Evolutionary conservation across 768 basidiomycete genomes (phyloP).

Genomic region (Boletus huronensis): DNA sequence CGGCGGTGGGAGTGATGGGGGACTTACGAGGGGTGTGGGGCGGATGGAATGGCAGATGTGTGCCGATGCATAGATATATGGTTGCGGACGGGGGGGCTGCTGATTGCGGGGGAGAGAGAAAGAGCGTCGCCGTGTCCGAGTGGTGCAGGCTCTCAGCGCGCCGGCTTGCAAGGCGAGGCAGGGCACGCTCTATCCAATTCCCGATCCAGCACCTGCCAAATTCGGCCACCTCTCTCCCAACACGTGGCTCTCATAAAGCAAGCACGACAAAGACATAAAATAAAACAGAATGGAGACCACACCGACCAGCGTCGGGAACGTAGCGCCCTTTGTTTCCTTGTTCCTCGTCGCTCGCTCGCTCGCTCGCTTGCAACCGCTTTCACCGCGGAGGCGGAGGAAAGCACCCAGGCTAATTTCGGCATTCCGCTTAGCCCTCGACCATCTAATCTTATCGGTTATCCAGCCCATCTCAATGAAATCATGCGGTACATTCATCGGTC

Average conservation of each 20-base stretch:
- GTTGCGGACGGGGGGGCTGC: not conserved
- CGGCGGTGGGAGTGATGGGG: not conserved
- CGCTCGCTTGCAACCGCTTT: not conserved
- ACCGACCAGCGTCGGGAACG: no score
- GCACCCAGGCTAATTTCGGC: slow-evolving; percentile 8
- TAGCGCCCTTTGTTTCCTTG: slow-evolving; percentile 3
- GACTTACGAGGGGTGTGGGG: slow-evolving; percentile 3
- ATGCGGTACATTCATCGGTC: slow-evolving; percentile 5
- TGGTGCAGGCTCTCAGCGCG: slow-evolving; percentile 23
- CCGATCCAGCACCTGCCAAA: slow-evolving; percentile 25
- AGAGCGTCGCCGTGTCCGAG: slow-evolving; percentile 18
- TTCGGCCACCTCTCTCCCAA: slow-evolving; percentile 25
- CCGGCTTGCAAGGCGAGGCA: slow-evolving; percentile 33
- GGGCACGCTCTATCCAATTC: slow-evolving; percentile 31
- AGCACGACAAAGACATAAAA: not conserved
- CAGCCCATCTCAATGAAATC: slow-evolving; percentile 18
- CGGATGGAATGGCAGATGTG: not conserved
- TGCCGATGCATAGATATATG: not conserved
- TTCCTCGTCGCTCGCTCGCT: not conserved
- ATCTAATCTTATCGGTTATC: slow-evolving; percentile 32
- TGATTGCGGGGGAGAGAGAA: slow-evolving; percentile 8
- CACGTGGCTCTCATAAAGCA: slow-evolving; percentile 27
- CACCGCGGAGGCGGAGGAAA: not conserved
- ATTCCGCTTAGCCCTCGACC: slow-evolving; percentile 7
- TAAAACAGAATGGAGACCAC: no score